Evolutionary conservation across 2,329 filamentous ascomycete genomes (phyloP), one percentile per base, ranked within the genome.

Genomic region (Verticillium alfalfae): DNA sequence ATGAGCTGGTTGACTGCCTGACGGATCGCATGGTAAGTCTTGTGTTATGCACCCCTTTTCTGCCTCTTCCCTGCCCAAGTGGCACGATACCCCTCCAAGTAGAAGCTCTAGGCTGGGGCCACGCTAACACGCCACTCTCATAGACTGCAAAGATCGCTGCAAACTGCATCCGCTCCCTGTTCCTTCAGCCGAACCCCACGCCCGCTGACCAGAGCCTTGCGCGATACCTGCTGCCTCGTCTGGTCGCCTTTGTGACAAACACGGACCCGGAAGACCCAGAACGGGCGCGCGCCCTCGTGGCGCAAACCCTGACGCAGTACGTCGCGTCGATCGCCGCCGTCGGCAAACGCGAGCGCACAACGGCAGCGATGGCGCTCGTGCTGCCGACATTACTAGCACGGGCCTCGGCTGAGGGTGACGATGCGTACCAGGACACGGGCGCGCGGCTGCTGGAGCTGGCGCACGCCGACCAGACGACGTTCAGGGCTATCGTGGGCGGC

Each of bases 141-240:
- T 60, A 89, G 86, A 94, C 92, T 1, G 90, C 91, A 60, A 96
- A 91, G 70, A 93, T 97, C 61, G 93, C 95, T 1, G 90, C 92
- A 64, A 93, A 92, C 70, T 99, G 95, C 75, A 86, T 94, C 67
- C 88, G 93, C 61, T 95, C 93, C 8, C 83, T 98, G 8, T 81
- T 98, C 36, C 78, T 97, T 3, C 80, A 89, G 68, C 77, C 84
- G 60, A 78, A 84, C 59, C 79, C 86, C 66, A 84, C 88, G 63
- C 67, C 81, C 1, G 87, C 90, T 22, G 89, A 93, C 70, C 84
- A 92, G 67, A 86, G 84, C 63, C 88, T 98, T 59, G 85, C 88
- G 2, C 84, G 91, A 58, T 88, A 89, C 66, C 79, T 97, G 58
- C 81, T 94, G 58, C 90, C 92, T 1, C 86, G 88, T 18, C 80